Percentiles rank a stretch among this genome's conserved stretches.
phyloP scores from a whole-genome alignment of 768 basidiomycete species.

The Brasilioporus rufonigricans region DNA sequence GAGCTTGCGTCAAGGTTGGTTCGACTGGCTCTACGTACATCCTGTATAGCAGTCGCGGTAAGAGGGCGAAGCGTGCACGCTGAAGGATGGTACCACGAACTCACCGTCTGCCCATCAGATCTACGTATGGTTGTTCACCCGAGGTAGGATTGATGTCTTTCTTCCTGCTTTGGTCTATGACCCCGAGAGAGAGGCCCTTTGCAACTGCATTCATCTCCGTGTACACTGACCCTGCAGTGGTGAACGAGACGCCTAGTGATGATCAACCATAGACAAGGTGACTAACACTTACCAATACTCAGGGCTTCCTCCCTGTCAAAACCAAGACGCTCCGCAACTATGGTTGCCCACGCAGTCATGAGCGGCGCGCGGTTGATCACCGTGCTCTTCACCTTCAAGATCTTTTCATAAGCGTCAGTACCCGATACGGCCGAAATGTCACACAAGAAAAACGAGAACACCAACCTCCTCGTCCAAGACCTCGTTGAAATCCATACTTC shows the following conservation, averaged over 20 bases:
- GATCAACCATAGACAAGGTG: background rate
- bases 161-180: constrained; percentile 57
- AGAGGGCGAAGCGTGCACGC: background rate
- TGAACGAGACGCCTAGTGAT: background rate
- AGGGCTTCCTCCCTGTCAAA: constrained; percentile 89
- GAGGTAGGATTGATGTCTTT: constrained; percentile 52
- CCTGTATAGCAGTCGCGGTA: constrained; percentile 18
- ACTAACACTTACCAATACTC: constrained; percentile 70
- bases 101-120: constrained; percentile 77
- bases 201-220: constrained; percentile 89
- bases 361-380: constrained; percentile 90
- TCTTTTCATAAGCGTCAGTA: constrained; percentile 36
- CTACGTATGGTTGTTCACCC: constrained; percentile 74
- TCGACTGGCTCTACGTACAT: constrained; percentile 35
- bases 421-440: background rate
- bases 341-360: constrained; percentile 90
- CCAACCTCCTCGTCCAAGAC: constrained; percentile 67
- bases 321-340: constrained; percentile 83
- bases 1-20: background rate
- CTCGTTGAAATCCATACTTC: constrained; percentile 70
- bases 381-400: constrained; percentile 55
- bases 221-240: constrained; percentile 74
- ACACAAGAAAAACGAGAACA: background rate
- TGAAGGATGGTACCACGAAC: constrained; percentile 6
- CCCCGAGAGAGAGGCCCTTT: constrained; percentile 82